Evolutionary conservation across 805 yeast species (phyloP).

Genomic region (Wickerhamiella occidentalis): DNA sequence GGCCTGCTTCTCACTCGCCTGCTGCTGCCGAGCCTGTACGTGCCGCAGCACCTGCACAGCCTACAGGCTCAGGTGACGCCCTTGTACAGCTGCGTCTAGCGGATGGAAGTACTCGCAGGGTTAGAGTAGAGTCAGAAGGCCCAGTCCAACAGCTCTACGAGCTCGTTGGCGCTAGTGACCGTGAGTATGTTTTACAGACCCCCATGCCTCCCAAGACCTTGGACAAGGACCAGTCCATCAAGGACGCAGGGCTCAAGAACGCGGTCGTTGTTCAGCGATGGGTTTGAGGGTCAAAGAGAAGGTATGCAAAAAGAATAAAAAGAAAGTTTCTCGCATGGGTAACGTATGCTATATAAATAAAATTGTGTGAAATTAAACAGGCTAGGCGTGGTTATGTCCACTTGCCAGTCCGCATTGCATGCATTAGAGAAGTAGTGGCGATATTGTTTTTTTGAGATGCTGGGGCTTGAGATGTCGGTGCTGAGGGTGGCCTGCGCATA

Average conservation of each 20-base stretch:
- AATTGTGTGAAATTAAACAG: neutral
- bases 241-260: conserved; percentile 63
- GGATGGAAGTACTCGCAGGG: conserved; percentile 48
- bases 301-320: neutral
- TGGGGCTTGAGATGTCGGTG: neutral
- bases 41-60: conserved; percentile 10
- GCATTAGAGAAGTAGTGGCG: conserved; percentile 13
- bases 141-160: conserved; percentile 56
- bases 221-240: conserved; percentile 44
- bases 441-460: conserved; percentile 9
- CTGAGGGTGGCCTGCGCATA: neutral
- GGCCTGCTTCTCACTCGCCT: conserved; percentile 9
- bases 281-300: neutral
- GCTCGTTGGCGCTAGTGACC: conserved; percentile 39
- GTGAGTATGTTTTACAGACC: conserved; percentile 55
- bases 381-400: neutral
- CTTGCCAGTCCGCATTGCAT: conserved; percentile 13
- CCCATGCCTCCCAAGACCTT: conserved; percentile 75
- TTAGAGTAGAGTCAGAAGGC: conserved; percentile 52
- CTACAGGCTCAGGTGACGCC: conserved; percentile 43
- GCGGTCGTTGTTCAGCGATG: conserved; percentile 63
- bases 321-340: neutral
- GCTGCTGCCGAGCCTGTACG: conserved; percentile 17
- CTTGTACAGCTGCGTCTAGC: conserved; percentile 74
- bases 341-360: conserved; percentile 8